Evolutionary conservation across 306 rosid genomes (phyloP).

Genomic region (Betula pendula): DNA sequence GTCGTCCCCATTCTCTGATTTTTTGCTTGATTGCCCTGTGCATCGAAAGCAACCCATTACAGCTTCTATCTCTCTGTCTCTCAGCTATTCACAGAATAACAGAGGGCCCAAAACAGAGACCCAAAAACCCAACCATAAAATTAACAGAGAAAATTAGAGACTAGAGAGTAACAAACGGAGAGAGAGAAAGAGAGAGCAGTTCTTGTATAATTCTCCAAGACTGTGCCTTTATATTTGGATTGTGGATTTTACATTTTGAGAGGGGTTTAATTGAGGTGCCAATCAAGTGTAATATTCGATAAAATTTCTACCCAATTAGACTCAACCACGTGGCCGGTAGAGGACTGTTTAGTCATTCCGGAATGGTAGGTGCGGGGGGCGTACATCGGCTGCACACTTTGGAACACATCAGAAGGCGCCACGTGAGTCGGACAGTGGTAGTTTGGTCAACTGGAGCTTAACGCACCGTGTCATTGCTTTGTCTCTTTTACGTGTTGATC

Average conservation of each 20-base stretch:
- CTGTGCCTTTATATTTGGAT: slow-evolving; percentile 16
- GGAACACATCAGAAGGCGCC: not conserved
- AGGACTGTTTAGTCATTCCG: slow-evolving; percentile 26
- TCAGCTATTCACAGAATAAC: slow-evolving; percentile 25
- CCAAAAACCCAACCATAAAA: slow-evolving; percentile 6
- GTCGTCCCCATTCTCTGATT: slow-evolving; percentile 24
- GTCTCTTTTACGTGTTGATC: slow-evolving; percentile 14
- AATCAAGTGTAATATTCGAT: slow-evolving; percentile 5
- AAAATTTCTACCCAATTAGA: not conserved
- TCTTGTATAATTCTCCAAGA: slow-evolving; percentile 5
- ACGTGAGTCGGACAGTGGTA: not conserved
- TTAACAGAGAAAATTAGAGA: slow-evolving; percentile 31
- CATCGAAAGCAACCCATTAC: slow-evolving; percentile 84
- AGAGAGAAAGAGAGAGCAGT: slow-evolving; percentile 4
- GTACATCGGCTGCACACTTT: not conserved
- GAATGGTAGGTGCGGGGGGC: not conserved
- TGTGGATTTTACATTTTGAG: too few species aligned
- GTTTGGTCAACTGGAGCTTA: slow-evolving; percentile 17
- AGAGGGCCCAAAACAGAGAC: slow-evolving; percentile 24
- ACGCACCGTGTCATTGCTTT: not conserved
- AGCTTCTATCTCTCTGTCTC: slow-evolving; percentile 18
- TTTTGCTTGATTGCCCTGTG: slow-evolving; percentile 42
- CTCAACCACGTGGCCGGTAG: slow-evolving; percentile 8
- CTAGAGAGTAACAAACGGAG: slow-evolving; percentile 23
- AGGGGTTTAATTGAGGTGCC: slow-evolving; percentile 29